Conservation (phyloP, 805 yeast genomes). For the Hanseniaspora mollemarum region DNA sequence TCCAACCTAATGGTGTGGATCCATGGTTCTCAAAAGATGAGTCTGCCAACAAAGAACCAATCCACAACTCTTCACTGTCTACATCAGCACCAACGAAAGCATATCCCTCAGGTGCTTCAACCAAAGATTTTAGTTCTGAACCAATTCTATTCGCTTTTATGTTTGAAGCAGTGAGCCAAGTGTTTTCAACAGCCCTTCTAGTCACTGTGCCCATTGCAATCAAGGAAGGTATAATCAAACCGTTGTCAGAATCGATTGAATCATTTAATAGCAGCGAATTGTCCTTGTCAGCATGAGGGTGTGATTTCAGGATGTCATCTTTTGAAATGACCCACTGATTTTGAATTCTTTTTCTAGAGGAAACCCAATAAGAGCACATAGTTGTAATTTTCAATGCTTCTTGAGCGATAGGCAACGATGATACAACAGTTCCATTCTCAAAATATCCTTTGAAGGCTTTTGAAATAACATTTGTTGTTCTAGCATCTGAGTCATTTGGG, state of each 20-base stretch:
- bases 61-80: constrained; percentile 97
- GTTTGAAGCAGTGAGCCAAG: constrained; percentile 96
- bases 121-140: constrained; percentile 79
- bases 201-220: constrained; percentile 95
- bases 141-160: constrained; percentile 80
- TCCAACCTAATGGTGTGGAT: constrained; percentile 96
- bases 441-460: constrained; percentile 61
- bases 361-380: constrained; percentile 83
- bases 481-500: constrained; percentile 62
- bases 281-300: constrained; percentile 17
- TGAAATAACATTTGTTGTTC: constrained; percentile 68
- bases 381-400: constrained; percentile 71
- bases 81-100: constrained; percentile 97
- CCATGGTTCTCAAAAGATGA: constrained; percentile 83
- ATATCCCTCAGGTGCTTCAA: constrained; percentile 80
- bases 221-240: constrained; percentile 72
- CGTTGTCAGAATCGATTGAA: constrained; percentile 32
- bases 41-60: constrained; percentile 90
- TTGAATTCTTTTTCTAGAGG: constrained; percentile 72
- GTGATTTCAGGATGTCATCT: constrained; percentile 23
- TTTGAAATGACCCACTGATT: constrained; percentile 73
- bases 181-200: constrained; percentile 88
- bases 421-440: constrained; percentile 60
- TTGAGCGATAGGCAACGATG: constrained; percentile 59
- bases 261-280: not conserved